Percentiles rank a stretch among this genome's conserved stretches.
Evolutionary conservation across 75 land plant genomes (phyloP).

Genomic region (Cupressus sempervirens): DNA sequence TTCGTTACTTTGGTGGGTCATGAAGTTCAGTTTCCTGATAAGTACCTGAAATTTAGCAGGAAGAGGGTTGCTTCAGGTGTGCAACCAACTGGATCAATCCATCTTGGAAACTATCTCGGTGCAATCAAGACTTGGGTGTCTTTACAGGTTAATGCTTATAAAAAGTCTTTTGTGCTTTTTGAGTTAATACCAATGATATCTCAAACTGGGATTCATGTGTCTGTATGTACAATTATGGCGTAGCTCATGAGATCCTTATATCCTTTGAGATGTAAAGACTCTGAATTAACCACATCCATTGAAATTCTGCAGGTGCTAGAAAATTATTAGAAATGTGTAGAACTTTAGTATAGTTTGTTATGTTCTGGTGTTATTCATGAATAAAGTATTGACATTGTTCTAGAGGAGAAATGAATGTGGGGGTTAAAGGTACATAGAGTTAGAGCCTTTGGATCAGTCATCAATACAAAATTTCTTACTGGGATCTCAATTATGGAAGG

Average conservation of each 20-base stretch:
- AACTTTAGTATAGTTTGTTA: background rate
- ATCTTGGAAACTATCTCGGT: constrained; percentile 94
- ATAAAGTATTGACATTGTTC: background rate
- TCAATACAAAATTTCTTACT: too few relatives aligned
- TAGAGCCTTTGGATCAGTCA: too few relatives aligned
- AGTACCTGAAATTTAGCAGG: constrained; percentile 36
- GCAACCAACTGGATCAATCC: constrained; percentile 92
- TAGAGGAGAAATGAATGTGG: background rate
- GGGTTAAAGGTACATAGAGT: too few relatives aligned
- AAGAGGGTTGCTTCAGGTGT: constrained; percentile 97
- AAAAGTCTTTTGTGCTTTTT: background rate
- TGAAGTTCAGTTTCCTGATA: constrained; percentile 3
- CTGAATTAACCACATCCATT: background rate
- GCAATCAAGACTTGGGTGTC: constrained; percentile 92
- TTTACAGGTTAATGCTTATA: constrained; percentile 59
- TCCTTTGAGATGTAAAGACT: background rate
- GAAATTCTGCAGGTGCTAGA: background rate
- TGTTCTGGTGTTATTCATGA: background rate
- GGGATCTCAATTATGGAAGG: too few relatives aligned
- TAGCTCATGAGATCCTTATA: background rate
- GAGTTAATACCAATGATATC: background rate
- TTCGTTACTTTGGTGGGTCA: background rate
- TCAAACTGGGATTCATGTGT: background rate
- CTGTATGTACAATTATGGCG: background rate
- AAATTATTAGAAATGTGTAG: background rate